Conservation (phyloP, 139 green algal genomes). For the Chlamydomonas sp. region DNA sequence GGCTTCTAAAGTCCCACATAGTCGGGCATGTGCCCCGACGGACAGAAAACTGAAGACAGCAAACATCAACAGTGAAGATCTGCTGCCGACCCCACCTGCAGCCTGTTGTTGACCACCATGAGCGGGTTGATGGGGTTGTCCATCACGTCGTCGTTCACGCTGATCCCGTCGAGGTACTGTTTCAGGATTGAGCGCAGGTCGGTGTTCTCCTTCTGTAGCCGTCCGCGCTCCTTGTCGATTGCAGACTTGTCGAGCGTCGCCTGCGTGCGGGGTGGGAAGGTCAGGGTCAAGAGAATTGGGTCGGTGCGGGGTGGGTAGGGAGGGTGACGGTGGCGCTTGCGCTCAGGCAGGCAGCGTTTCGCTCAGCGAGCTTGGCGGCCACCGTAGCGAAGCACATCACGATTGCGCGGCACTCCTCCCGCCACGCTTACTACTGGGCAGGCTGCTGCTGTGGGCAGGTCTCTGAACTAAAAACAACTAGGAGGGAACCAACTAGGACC, state of each 20-base stretch:
- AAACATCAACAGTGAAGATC: not conserved
- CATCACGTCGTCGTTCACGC: conserved; percentile 70
- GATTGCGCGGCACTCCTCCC: too few species aligned
- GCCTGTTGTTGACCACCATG: conserved; percentile 72
- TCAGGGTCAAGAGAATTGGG: not conserved
- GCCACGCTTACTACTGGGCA: too few species aligned
- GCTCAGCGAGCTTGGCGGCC: too few species aligned
- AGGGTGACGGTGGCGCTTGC: not conserved
- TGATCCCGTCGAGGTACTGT: conserved; percentile 68
- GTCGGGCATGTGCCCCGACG: not conserved
- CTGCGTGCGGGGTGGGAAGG: conserved; percentile 11
- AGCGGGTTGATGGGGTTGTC: conserved; percentile 79
- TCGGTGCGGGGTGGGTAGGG: not conserved
- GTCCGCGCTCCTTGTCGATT: conserved; percentile 61
- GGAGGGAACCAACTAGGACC: too few species aligned
- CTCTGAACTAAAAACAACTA: not conserved
- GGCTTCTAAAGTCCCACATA: not conserved
- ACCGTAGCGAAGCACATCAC: too few species aligned
- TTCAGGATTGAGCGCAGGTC: conserved; percentile 63
- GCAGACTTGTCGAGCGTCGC: conserved; percentile 57
- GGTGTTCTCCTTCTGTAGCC: conserved; percentile 68
- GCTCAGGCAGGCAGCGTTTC: not conserved
- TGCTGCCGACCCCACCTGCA: conserved; percentile 52
- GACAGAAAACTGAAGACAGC: not conserved
- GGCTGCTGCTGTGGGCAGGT: too few species aligned